Evolutionary conservation across 495 filamentous ascomycete species (phyloP).

Genomic region (Entonaema liquescens): DNA sequence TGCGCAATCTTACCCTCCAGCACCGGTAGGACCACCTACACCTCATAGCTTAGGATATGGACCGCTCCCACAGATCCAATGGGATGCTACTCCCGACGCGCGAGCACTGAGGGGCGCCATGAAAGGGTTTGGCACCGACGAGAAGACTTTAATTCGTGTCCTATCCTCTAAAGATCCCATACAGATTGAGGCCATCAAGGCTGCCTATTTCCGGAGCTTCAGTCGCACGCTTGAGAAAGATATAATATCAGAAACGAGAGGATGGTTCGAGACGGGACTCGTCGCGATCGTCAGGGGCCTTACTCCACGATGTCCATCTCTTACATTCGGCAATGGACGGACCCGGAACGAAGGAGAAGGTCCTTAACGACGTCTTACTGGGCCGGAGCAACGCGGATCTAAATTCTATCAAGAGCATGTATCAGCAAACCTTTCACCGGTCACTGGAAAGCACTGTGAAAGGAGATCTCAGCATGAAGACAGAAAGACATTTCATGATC

Average conservation of each 20-base stretch:
- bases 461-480: constrained; percentile 84
- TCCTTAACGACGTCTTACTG: constrained; percentile 87
- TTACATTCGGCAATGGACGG: constrained; percentile 75
- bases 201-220: constrained; percentile 68
- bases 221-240: constrained; percentile 74
- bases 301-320: constrained; percentile 72
- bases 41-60: constrained; percentile 69
- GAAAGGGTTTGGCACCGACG: constrained; percentile 92
- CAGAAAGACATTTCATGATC: constrained; percentile 79
- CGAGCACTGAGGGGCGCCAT: constrained; percentile 79
- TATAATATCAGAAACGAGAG: constrained; percentile 76
- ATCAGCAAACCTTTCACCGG: constrained; percentile 67
- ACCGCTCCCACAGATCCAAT: constrained; percentile 67
- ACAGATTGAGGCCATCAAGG: constrained; percentile 73
- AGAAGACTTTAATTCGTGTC: constrained; percentile 72
- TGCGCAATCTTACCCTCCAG: constrained; percentile 34
- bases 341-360: constrained; percentile 82
- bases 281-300: constrained; percentile 77
- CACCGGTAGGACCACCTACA: constrained; percentile 54
- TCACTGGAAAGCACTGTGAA: constrained; percentile 74
- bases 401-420: constrained; percentile 78
- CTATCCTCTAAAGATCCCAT: constrained; percentile 74
- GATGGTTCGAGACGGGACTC: constrained; percentile 75
- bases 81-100: constrained; percentile 71
- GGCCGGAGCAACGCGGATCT: constrained; percentile 86